phyloP scores from a whole-genome alignment of 129 eudicot species.

The Flaveria brownii region DNA sequence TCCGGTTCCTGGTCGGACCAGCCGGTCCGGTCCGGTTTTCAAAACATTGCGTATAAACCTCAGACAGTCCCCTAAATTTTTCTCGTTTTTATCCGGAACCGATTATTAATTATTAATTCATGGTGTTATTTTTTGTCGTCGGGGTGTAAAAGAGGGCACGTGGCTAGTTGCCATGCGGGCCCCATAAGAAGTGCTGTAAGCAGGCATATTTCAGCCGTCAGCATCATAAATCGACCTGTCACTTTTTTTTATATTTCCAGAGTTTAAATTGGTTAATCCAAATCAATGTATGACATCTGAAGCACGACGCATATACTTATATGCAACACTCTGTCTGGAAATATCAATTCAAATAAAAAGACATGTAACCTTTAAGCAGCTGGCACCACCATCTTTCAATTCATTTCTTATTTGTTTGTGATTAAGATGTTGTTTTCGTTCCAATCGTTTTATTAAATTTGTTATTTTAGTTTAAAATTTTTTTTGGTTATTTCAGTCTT shows the following conservation, averaged over 20 bases:
- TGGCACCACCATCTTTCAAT: constrained; percentile 18
- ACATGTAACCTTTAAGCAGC: constrained; percentile 27
- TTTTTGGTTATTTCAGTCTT: too few relatives aligned
- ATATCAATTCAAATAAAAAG: neutral
- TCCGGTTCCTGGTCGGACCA: too few relatives aligned
- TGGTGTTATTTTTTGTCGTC: neutral
- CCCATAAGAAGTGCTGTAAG: constrained; percentile 28
- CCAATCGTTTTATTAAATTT: too few relatives aligned
- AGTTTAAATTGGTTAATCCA: neutral
- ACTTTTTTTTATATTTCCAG: neutral
- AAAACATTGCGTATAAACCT: too few relatives aligned
- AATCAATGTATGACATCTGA: constrained; percentile 8
- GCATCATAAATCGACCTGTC: neutral
- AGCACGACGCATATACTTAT: neutral
- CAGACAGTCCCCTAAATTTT: too few relatives aligned
- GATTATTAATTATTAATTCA: neutral
- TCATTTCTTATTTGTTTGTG: too few relatives aligned
- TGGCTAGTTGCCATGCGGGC: constrained; percentile 25
- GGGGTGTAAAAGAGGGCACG: constrained; percentile 28
- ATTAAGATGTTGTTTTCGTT: too few relatives aligned
- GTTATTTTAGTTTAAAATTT: too few relatives aligned
- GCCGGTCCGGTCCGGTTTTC: too few relatives aligned
- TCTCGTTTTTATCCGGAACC: too few relatives aligned
- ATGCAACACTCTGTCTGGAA: neutral
- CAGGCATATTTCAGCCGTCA: constrained; percentile 22